Base-by-base conservation (phyloP, 768 basidiomycete species). In the Mrakia blollopis region DNA sequence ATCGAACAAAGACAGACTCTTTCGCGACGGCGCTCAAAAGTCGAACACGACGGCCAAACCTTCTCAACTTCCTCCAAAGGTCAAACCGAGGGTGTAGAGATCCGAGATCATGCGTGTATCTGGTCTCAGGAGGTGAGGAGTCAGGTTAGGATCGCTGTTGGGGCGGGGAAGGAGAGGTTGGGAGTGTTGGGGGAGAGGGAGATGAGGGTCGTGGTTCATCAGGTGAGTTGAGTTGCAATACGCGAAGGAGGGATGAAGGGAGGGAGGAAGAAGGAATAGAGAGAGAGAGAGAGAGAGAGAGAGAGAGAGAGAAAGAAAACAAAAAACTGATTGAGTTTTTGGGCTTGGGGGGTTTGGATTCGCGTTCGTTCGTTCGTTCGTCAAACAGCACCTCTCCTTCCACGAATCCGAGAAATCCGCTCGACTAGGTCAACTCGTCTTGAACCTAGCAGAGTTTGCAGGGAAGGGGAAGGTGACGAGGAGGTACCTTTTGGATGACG, bases 391-490 rank as follows among this genome's bases (percentile, higher is more conserved):
- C 86, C 87, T 8, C 84, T 87, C 72, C 84, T 87, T 10, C 87
- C 89, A 74, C 88, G 89, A 70, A 23, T 10, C 52, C 2, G 75
- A 71, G 1, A 67, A 68, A 8, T 47, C 41, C 25, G 47, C 68
- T 39, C 52, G 68, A n/a, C 69, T 76, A 9, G 75, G 75, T 30
- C 75, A 76, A 9, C 86, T 92, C 10, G 86, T 88, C 79, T 86
- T 93, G 76, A 90, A 93, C 81, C 86, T 93, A 1, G 89, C 92
- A 0, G 89, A 92, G 80, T 93, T 92, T 80, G 89, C 89, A 21
- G 86, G 87, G 67, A 87, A 84, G 1, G 87, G 89, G 50, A 80
- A 82, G 14, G 86, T 91, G 35, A 88, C 88, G 14, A 86, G 92
- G 25, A 85, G 88, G 9, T 91, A 91, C 82, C 85, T 92, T 10